Base-by-base conservation (phyloP, 2,329 filamentous ascomycete genomes). In the Dactylellina parvicollis region DNA sequence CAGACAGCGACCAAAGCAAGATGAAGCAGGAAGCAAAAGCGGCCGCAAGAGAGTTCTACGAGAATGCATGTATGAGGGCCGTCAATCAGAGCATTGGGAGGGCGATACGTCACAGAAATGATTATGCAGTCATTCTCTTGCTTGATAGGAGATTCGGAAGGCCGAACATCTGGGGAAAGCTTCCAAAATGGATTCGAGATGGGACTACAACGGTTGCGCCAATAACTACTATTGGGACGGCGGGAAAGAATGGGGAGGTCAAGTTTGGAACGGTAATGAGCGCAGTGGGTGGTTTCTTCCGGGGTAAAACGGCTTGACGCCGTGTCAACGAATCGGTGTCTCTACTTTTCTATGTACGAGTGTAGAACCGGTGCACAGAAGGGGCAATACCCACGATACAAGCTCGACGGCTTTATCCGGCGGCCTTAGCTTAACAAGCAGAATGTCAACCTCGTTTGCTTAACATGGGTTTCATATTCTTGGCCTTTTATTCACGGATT, bases 1-100 rank as follows among this genome's bases (percentile, higher is more conserved):
- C 40, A 36, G 76, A 44, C 0, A 62, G 59, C 3, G 3, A 73
- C 77, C 3, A 40, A 46, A n/a, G 20, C 26, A 57, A 69, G 16
- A n/a, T 69, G 5, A 34, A 12, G n/a, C 78, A 79, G 44, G 79
- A 78, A 36, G 82, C 83, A 5, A 83, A 83, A 50, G 79, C 79
- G 16, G 82, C 77, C 24, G 75, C 76, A 10, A 64, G 79, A 75
- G 46, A 78, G 75, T 72, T 79, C 79, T 26, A 80, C 78, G 38
- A 82, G 80, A 62, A 98, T 79, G 88, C 92, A 0, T 97, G 93
- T 80, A 97, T 99, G 93, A 86, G 95, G 38, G 92, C 93, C 3
- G 95, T 99, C 3, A 99, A 99, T 80, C 95, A 99, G 83, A 95
- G 92, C 79, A 93, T 99, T 76, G 95, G 95, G 0, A 85, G 95